Percentiles rank a stretch among this genome's conserved stretches.
Conservation (phyloP, 441 rosid genomes). For the Brassica hybrid region DNA sequence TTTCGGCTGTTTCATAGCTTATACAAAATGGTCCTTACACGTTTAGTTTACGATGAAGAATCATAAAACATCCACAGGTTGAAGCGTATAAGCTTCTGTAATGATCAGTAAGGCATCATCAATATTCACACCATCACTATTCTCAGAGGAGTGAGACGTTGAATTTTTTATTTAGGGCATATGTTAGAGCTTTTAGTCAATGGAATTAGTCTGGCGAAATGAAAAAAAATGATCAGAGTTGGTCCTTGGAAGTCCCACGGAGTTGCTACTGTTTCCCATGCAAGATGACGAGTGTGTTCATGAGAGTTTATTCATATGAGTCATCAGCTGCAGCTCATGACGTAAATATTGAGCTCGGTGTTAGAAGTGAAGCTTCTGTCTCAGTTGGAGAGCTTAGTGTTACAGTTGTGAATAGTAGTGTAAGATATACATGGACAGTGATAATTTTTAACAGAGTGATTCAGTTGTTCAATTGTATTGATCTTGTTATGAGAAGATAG, state of each 20-base stretch:
- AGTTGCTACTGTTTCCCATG: not conserved
- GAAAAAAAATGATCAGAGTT: not conserved
- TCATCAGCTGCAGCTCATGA: not conserved
- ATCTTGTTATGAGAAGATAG: not conserved
- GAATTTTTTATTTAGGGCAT: constrained; percentile 38
- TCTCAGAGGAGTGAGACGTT: constrained; percentile 46
- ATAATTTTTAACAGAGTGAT: not conserved
- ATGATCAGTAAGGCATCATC: constrained; percentile 28
- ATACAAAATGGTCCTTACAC: not conserved
- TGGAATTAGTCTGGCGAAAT: too few species aligned
- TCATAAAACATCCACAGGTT: not conserved
- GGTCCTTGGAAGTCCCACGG: not conserved
- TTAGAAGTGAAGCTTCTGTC: not conserved
- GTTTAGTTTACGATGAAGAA: not conserved
- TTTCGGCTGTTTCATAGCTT: not conserved
- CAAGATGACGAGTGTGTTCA: not conserved
- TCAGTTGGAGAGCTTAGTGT: not conserved
- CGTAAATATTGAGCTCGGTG: not conserved
- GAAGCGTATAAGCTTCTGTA: constrained; percentile 4
- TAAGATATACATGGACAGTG: not conserved
- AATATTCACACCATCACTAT: constrained; percentile 1
- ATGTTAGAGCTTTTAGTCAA: not conserved
- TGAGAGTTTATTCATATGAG: not conserved
- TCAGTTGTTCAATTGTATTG: not conserved
- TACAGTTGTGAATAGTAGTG: not conserved